Conservation (phyloP, 2,329 filamentous ascomycete genomes). For the Ploettnerulaceae sp. region DNA sequence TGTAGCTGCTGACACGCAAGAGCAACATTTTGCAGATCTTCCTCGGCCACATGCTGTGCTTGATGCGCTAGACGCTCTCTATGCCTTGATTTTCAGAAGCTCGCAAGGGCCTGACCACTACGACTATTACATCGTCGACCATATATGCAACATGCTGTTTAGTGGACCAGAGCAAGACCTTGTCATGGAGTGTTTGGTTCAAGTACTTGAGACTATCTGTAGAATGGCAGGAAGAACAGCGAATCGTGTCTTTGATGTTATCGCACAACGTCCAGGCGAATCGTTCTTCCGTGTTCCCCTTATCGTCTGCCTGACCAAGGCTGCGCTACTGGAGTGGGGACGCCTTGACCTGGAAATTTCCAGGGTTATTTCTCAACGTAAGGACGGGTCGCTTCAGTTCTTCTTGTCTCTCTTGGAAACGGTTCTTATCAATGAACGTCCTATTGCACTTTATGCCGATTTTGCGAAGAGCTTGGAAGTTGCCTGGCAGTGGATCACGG, state of each 20-base stretch:
- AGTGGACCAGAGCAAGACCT: conserved; percentile 46
- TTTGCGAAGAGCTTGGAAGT: conserved; percentile 79
- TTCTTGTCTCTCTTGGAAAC: conserved; percentile 76
- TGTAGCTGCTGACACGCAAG: conserved; percentile 47
- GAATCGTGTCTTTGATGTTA: conserved; percentile 50
- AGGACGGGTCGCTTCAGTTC: conserved; percentile 69
- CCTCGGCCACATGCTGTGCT: conserved; percentile 54
- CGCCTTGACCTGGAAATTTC: conserved; percentile 68
- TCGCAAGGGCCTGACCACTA: conserved; percentile 58
- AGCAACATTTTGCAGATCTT: conserved; percentile 57
- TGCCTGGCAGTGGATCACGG: conserved; percentile 74
- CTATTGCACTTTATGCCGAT: conserved; percentile 75
- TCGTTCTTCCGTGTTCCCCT: conserved; percentile 54
- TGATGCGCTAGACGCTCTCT: conserved; percentile 58
- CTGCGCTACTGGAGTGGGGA: conserved; percentile 58
- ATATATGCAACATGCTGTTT: conserved; percentile 54
- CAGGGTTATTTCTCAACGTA: conserved; percentile 65
- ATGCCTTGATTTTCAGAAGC: conserved; percentile 58
- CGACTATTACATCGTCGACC: conserved; percentile 53
- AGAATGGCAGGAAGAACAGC: conserved; percentile 51
- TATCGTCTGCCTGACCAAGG: conserved; percentile 52
- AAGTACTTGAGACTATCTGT: conserved; percentile 55
- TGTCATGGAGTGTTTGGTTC: conserved; percentile 56
- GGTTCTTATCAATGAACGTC: conserved; percentile 71
- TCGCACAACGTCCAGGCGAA: conserved; percentile 52